Percentiles rank a stretch among this genome's conserved stretches.
These are phyloP conservation scores for Phytophthora syringae DNA, from an alignment of 352 stramenopile genomes.

Conservation along the genomic window DNA sequence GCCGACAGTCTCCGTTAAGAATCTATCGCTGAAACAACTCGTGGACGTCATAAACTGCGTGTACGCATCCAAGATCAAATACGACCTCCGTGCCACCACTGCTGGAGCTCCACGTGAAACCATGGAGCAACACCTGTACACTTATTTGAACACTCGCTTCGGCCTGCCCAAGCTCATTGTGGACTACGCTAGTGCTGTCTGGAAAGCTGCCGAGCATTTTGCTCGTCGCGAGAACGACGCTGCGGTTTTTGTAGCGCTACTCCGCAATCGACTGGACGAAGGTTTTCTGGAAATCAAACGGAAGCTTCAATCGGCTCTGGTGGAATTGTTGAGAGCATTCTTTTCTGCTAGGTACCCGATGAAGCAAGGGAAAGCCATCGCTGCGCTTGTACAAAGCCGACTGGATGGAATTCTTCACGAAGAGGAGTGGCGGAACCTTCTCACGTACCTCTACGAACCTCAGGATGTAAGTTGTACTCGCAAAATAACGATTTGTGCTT, in stretches of 20 bases:
- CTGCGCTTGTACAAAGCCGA: constrained; percentile 50
- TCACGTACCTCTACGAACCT: constrained; percentile 81
- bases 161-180: constrained; percentile 76
- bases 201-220: constrained; percentile 69
- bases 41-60: constrained; percentile 79
- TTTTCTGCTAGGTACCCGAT: constrained; percentile 69
- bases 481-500: neutral
- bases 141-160: constrained; percentile 89
- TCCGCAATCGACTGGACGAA: constrained; percentile 86
- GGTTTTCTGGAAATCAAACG: constrained; percentile 80
- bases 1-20: constrained; percentile 32
- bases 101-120: constrained; percentile 71
- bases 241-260: constrained; percentile 75
- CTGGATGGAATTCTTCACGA: constrained; percentile 51
- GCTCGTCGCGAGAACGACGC: constrained; percentile 70
- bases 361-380: constrained; percentile 67
- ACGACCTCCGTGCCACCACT: constrained; percentile 52
- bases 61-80: constrained; percentile 74
- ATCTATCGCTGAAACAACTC: constrained; percentile 81
- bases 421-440: constrained; percentile 75
- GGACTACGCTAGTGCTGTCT: constrained; percentile 83
- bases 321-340: constrained; percentile 74
- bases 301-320: constrained; percentile 75
- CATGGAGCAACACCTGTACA: constrained; percentile 91
- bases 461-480: constrained; percentile 53